A percentile compares a stretch with the other conserved stretches of the same genome.
Conservation (phyloP, 164 flowering plant genomes). For the Sedum album region DNA sequence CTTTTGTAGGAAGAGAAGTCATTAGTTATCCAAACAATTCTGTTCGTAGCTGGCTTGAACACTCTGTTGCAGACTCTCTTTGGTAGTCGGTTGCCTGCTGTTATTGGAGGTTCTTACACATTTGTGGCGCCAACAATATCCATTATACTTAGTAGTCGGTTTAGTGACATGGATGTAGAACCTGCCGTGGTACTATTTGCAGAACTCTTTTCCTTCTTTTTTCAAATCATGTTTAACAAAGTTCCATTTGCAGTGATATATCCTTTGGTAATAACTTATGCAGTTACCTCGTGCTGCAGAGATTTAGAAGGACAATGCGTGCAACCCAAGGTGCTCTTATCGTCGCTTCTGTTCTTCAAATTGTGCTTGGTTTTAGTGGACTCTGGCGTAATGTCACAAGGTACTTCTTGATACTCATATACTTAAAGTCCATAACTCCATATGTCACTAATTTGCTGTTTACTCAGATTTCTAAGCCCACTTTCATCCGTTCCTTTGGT, state of each 20-base stretch:
- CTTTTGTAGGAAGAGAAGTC: constrained; percentile 79
- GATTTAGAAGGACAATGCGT: constrained; percentile 75
- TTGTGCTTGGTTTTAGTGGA: constrained; percentile 93
- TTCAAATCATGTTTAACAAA: not conserved
- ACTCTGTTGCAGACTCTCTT: too few species aligned
- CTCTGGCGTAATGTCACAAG: constrained; percentile 95
- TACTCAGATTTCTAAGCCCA: constrained; percentile 9
- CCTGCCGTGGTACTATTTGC: constrained; percentile 50
- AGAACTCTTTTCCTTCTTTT: not conserved
- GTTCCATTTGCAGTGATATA: too few species aligned
- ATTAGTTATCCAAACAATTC: constrained; percentile 76
- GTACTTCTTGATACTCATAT: constrained; percentile 20
- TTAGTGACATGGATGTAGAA: constrained; percentile 34
- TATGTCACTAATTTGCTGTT: not conserved
- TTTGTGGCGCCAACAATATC: constrained; percentile 90
- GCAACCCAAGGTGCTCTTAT: constrained; percentile 90
- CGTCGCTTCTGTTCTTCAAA: constrained; percentile 89
- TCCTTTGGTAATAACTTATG: not conserved
- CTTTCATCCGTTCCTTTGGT: constrained; percentile 10
- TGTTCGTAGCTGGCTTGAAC: constrained; percentile 95
- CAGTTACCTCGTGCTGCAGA: constrained; percentile 29
- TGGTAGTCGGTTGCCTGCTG: constrained; percentile 89
- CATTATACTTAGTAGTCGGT: constrained; percentile 74
- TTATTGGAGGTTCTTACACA: constrained; percentile 83
- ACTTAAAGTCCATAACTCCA: not conserved